Base-by-base conservation (phyloP, 2,329 filamentous ascomycete genomes). In the Alternaria arbusti region DNA sequence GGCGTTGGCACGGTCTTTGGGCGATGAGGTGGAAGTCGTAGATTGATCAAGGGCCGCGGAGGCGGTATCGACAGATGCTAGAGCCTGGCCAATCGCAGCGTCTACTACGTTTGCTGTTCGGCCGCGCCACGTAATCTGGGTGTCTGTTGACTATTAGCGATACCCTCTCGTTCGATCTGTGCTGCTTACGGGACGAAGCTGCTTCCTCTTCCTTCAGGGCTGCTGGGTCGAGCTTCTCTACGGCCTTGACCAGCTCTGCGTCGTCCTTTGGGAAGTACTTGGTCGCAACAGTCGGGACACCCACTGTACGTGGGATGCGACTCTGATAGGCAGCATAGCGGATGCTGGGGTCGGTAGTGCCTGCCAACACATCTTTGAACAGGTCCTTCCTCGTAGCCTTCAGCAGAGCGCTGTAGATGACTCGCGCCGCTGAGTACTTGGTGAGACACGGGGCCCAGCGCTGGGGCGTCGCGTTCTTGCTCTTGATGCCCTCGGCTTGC, bases 241-340 rank as follows among this genome's bases (percentile, higher is more conserved):
- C 86, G 61, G 89, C 86, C 26, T 86, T 81, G 1, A 91, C 86
- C 13, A 97, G 82, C 9, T 85, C 80, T 2, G 82, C 74, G 64
- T 93, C 86, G 23, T 88, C 86, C 11, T 84, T 83, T 2, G 92
- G 90, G 71, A 98, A 97, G 64, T 90, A 90, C 69, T 91, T 90
- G 70, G 90, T 89, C 3, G 93, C 91, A 67, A 98, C 91, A 8
- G 89, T 87, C 0, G 91, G 86, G 52, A 97, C 90, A 3, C 94
- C 90, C 57, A 94, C 88, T 3, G 94, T 97, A 46, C 96, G 89
- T 0, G 95, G 92, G 30, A 97, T 88, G 78, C 95, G 91, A 77
- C 94, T 86, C 80, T 97, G 94, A 79, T 98, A 98, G 17, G 96
- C 94, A 36, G 94, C 94, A 79, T 96, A 98, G 67, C 95, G 90